Evolutionary conservation across 2,329 filamentous ascomycete species (phyloP), one percentile per base, ranked within the genome.

Genomic region (Aspergillus puulaauensis): DNA sequence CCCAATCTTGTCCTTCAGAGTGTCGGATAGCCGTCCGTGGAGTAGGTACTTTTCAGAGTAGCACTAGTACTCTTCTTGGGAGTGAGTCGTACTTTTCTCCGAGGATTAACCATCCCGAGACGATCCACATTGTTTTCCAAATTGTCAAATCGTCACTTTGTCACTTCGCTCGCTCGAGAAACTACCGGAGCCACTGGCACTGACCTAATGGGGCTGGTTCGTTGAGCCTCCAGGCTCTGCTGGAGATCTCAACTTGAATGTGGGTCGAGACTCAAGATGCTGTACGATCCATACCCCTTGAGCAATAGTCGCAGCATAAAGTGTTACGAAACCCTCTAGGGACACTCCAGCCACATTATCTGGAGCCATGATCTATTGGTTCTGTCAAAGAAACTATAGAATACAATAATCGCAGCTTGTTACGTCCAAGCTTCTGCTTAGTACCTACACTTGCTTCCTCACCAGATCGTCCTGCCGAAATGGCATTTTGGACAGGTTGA

Each of bases 201-300:
- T 14, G 35, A 6, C 35, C 35, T 7, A 37, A 7, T 37, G 44
- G 52, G 43, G 44, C 23, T 31, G 52, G 27, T 48, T 47, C 24
- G 33, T 41, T 54, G 21, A 54, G 52, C 52, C 52, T 54, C 40
- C 31, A 33, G 35, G n/a, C 12, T 17, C 21, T 17, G 37, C 35
- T 31, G 52, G 40, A 19, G 44, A 54, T 40, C 44, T 53, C 19
- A 39, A 19, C 17, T 35, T 46, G 3, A 15, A 12, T 45, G 52
- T 54, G 52, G 52, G 52, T 54, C 35, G 35, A n/a, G 8, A n/a
- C 35, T 37, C 52, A 46, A 21, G 50, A 40, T 31, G 27, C 31
- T 23, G 51, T 45, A 31, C 27, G 27, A 24, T 27, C 52, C 43
- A 46, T 53, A 27, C 51, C 23, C 19, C 31, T 47, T 54, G 14